phyloP scores from a whole-genome alignment of 768 basidiomycete species.

The Russula olivacea region DNA sequence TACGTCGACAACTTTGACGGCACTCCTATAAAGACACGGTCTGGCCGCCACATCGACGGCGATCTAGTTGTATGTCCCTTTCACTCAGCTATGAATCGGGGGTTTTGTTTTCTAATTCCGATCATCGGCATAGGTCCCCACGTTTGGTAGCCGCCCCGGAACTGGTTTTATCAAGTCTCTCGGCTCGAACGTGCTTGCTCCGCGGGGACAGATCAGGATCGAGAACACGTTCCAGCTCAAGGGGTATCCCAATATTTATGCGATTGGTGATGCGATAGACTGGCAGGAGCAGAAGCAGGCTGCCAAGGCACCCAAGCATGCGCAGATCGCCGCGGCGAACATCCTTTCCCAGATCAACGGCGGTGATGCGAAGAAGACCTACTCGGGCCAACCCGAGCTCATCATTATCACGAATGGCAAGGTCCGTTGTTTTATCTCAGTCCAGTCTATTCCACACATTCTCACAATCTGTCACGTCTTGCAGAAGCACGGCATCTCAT shows the following conservation, averaged over 20 bases:
- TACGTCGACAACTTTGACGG: slow-evolving; percentile 37
- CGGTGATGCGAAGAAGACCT: slow-evolving; percentile 34
- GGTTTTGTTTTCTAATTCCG: not conserved
- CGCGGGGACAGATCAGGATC: slow-evolving; percentile 44
- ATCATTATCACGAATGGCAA: slow-evolving; percentile 35
- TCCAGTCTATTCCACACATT: not conserved
- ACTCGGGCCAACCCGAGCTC: slow-evolving; percentile 47
- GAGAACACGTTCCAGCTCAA: slow-evolving; percentile 51
- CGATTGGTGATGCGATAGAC: slow-evolving; percentile 59
- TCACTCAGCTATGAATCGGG: not conserved
- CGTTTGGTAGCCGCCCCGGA: slow-evolving; percentile 39
- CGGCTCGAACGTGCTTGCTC: slow-evolving; percentile 33
- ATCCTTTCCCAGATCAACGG: slow-evolving; percentile 41
- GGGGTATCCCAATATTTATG: slow-evolving; percentile 51
- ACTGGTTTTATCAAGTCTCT: slow-evolving; percentile 50
- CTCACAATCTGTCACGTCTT: not conserved
- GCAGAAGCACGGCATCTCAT: slow-evolving; percentile 16
- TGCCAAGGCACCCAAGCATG: slow-evolving; percentile 44
- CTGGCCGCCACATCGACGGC: slow-evolving; percentile 44
- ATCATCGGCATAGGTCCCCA: slow-evolving; percentile 27
- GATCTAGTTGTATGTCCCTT: slow-evolving; percentile 50
- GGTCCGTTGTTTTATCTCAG: slow-evolving; percentile 6
- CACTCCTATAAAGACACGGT: slow-evolving; percentile 42
- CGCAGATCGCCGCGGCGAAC: slow-evolving; percentile 43
- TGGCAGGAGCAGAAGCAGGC: slow-evolving; percentile 59